A percentile compares a stretch with the other conserved stretches of the same genome.
Evolutionary conservation across 495 filamentous ascomycete species (phyloP).

Genomic region (Daldinia concentrica): DNA sequence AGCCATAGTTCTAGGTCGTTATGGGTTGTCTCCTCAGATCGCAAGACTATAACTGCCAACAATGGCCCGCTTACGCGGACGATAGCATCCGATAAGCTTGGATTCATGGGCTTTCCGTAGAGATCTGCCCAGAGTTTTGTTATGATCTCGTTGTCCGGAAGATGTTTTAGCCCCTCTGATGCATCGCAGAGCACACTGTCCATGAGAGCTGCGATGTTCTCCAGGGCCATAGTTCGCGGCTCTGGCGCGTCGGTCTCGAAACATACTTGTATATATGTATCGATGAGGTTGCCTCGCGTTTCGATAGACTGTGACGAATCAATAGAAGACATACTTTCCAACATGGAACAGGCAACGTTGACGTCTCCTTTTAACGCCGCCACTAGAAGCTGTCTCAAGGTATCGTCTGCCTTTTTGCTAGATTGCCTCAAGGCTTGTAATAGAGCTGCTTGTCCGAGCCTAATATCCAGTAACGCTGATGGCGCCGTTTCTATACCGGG

Average conservation of each 20-base stretch:
- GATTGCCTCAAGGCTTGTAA: constrained; percentile 20
- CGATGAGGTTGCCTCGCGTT: constrained; percentile 9
- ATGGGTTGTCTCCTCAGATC: constrained; percentile 8
- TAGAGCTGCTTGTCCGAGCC: constrained; percentile 29
- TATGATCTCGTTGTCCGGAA: constrained; percentile 41
- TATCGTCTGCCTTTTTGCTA: neutral
- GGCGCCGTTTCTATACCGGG: constrained; percentile 1
- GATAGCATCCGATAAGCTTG: constrained; percentile 55
- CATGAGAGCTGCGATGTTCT: constrained; percentile 50
- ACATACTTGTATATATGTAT: constrained; percentile 37
- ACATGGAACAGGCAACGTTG: constrained; percentile 41
- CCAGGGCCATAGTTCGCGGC: constrained; percentile 48
- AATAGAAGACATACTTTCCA: constrained; percentile 37
- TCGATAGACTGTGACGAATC: constrained; percentile 8
- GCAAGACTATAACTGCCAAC: constrained; percentile 45
- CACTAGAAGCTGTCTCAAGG: constrained; percentile 20
- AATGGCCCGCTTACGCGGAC: constrained; percentile 56
- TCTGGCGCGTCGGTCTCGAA: constrained; percentile 45
- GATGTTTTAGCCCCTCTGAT: neutral
- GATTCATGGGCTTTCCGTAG: constrained; percentile 50
- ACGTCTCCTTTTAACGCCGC: constrained; percentile 29
- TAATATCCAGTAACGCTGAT: constrained; percentile 37
- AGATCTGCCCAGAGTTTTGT: constrained; percentile 46
- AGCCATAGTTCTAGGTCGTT: constrained; percentile 41
- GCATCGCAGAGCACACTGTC: constrained; percentile 35